These are phyloP conservation scores for Coemansia sp. DNA, from an alignment of 192 early-diverging fungal genomes.

Conservation along the genomic window DNA sequence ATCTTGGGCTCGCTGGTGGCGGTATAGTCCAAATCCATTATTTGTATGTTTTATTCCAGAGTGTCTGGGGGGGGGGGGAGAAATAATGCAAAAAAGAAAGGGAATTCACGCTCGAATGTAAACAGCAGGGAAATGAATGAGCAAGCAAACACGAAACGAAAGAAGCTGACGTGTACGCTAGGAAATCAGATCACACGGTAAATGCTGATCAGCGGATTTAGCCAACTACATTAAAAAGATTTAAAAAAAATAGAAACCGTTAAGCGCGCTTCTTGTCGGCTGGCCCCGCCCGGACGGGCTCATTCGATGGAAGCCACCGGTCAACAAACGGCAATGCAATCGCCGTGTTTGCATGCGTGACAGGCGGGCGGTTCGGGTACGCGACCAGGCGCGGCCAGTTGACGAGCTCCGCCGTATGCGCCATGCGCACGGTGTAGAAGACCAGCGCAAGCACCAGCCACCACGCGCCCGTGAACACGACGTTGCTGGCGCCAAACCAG, in stretches of 20 bases:
- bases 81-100: no score
- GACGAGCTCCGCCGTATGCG: slow-evolving; percentile 50
- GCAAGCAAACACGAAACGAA: no score
- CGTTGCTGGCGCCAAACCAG: slow-evolving; percentile 39
- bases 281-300: slow-evolving; percentile 27
- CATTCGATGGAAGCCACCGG: slow-evolving; percentile 6
- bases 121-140: no score
- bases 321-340: slow-evolving; percentile 37
- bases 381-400: slow-evolving; percentile 52
- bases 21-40: slow-evolving; percentile 36
- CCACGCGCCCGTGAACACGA: slow-evolving; percentile 43
- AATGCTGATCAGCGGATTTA: no score
- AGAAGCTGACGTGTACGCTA: no score
- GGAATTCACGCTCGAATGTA: no score
- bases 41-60: no score
- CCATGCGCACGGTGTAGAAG: slow-evolving; percentile 25
- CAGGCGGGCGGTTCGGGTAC: slow-evolving; percentile 38
- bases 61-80: no score
- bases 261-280: slow-evolving; percentile 37
- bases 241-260: no score
- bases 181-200: no score
- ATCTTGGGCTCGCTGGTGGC: slow-evolving; percentile 67
- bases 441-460: slow-evolving; percentile 31
- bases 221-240: no score
- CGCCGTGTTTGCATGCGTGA: slow-evolving; percentile 35